phyloP scores from a whole-genome alignment of 2,329 filamentous ascomycete genomes.

The Blastomyces parvus region DNA sequence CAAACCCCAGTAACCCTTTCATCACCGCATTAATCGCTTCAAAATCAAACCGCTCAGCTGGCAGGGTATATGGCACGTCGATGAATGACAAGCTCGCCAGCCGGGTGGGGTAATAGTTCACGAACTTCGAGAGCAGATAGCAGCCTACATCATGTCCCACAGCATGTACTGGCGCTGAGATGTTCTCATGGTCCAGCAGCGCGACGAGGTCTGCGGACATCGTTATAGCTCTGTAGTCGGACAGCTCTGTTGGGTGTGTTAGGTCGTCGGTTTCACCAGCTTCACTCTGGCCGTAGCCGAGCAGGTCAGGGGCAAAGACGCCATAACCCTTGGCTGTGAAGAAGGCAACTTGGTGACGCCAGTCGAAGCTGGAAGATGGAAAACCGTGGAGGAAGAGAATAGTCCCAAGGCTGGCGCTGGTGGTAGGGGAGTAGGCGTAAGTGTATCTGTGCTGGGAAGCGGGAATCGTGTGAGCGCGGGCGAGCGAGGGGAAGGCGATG shows the following conservation, averaged over 20 bases:
- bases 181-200: constrained; percentile 24
- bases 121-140: constrained; percentile 21
- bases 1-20: constrained; percentile 17
- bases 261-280: constrained; percentile 15
- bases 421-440: constrained; percentile 22
- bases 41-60: constrained; percentile 19
- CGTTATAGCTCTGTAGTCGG: constrained; percentile 23
- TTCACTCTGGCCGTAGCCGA: constrained; percentile 28
- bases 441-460: constrained; percentile 15
- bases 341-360: constrained; percentile 31
- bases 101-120: constrained; percentile 18
- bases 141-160: constrained; percentile 23
- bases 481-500: neutral
- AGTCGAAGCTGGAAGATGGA: constrained; percentile 40
- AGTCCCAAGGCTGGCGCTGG: constrained; percentile 20
- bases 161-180: constrained; percentile 16
- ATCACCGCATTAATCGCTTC: constrained; percentile 17
- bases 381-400: constrained; percentile 44
- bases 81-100: constrained; percentile 19
- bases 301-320: constrained; percentile 36
- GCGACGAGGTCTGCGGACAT: constrained; percentile 29
- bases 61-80: constrained; percentile 18
- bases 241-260: constrained; percentile 22
- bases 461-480: neutral
- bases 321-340: constrained; percentile 35